These are phyloP conservation scores for Cyberlindnera euphorbiiphila DNA, from an alignment of 805 yeast genomes.

Conservation along the genomic window DNA sequence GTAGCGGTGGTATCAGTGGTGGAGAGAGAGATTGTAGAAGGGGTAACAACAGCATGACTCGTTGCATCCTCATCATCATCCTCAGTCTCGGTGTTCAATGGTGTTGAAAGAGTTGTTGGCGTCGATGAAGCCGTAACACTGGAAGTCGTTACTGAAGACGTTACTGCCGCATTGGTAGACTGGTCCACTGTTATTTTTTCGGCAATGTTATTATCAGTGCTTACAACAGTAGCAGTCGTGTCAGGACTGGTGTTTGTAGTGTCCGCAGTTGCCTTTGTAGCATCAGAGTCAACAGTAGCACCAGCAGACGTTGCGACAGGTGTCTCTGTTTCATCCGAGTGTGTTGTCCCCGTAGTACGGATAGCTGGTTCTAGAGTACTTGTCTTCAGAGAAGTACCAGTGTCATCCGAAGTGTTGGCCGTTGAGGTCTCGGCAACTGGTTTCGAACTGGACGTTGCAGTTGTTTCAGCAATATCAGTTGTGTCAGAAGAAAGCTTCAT, in stretches of 20 bases:
- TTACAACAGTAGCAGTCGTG: background rate
- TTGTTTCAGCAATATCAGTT: background rate
- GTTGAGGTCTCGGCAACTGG: background rate
- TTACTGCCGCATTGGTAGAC: too few species aligned
- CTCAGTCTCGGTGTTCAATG: constrained; percentile 1
- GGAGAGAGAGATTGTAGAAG: constrained; percentile 2
- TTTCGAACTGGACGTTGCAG: constrained; percentile 2
- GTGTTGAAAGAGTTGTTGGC: constrained; percentile 3
- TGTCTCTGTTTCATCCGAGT: too few species aligned
- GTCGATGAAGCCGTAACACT: background rate
- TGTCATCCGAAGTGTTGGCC: constrained; percentile 3
- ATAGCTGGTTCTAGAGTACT: too few species aligned
- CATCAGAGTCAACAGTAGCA: background rate
- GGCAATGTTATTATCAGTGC: background rate
- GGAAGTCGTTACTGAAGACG: too few species aligned
- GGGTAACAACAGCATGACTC: constrained; percentile 3
- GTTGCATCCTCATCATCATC: constrained; percentile 7
- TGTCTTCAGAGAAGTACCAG: constrained; percentile 2
- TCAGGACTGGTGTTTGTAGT: constrained; percentile 1
- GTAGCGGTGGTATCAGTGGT: background rate
- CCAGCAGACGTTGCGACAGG: too few species aligned
- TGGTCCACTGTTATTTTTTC: too few species aligned
- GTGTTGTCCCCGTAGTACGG: too few species aligned
- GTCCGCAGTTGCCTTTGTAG: constrained; percentile 7
- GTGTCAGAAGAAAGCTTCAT: background rate